phyloP scores from a whole-genome alignment of 75 land plant genomes.

The Sequoiadendron giganteum region DNA sequence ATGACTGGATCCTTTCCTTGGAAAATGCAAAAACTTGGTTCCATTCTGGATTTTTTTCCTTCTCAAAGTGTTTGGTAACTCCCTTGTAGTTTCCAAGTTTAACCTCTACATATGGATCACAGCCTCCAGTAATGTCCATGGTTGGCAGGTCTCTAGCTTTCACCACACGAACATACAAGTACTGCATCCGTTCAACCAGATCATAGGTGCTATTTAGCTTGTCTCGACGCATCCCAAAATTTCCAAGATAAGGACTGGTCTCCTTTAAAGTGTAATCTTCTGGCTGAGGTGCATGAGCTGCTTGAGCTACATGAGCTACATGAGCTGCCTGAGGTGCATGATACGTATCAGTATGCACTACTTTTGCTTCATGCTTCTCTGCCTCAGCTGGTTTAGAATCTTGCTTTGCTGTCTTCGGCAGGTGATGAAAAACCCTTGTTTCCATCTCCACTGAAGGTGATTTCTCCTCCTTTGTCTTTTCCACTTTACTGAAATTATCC shows the following conservation, averaged over 20 bases:
- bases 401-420: slow-evolving; percentile 8
- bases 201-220: slow-evolving; percentile 55
- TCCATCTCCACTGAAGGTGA: slow-evolving; percentile 4
- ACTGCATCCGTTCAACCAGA: slow-evolving; percentile 64
- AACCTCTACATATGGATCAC: slow-evolving; percentile 77
- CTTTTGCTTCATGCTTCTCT: slow-evolving; percentile 11
- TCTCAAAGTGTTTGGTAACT: slow-evolving; percentile 45
- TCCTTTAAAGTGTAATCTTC: slow-evolving; percentile 60
- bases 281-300: neutral
- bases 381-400: slow-evolving; percentile 10
- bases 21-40: slow-evolving; percentile 70
- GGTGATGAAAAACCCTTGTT: neutral
- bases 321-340: neutral
- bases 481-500: neutral
- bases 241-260: slow-evolving; percentile 69
- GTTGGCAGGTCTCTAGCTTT: slow-evolving; percentile 74
- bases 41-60: slow-evolving; percentile 64
- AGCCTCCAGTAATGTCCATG: slow-evolving; percentile 66
- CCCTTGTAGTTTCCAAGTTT: slow-evolving; percentile 65
- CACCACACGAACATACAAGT: slow-evolving; percentile 72
- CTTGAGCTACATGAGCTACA: neutral
- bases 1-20: slow-evolving; percentile 42
- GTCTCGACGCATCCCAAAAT: slow-evolving; percentile 32
- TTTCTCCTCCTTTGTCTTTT: slow-evolving; percentile 8
- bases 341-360: slow-evolving; percentile 13